These are phyloP conservation scores for Fusarium kyushuense DNA, from an alignment of 2,329 filamentous ascomycete genomes.

Conservation along the genomic window DNA sequence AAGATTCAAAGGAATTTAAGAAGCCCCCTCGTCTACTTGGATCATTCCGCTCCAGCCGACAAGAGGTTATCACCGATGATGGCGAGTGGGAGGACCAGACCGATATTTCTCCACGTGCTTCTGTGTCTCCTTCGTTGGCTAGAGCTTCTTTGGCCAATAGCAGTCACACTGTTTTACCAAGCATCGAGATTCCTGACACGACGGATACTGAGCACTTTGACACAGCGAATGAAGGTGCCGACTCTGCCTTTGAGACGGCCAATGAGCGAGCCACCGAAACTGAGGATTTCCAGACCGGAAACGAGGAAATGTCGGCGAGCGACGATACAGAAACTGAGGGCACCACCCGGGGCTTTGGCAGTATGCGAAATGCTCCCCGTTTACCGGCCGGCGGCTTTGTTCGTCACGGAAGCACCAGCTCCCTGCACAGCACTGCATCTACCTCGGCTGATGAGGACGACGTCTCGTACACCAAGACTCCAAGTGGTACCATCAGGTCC, in stretches of 20 bases:
- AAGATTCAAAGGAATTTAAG: conserved; percentile 77
- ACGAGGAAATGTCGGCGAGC: conserved; percentile 79
- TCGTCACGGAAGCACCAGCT: conserved; percentile 68
- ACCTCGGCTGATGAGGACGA: conserved; percentile 83
- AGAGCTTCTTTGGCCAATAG: conserved; percentile 41
- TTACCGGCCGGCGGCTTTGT: conserved; percentile 53
- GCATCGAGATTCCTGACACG: conserved; percentile 28
- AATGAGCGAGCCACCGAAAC: conserved; percentile 89
- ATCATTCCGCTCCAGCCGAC: conserved; percentile 76
- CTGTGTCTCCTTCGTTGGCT: conserved; percentile 35
- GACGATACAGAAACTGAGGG: conserved; percentile 94
- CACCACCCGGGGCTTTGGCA: conserved; percentile 59
- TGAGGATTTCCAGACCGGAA: conserved; percentile 94
- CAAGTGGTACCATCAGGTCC: conserved; percentile 67
- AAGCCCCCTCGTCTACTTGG: conserved; percentile 85
- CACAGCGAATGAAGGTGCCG: conserved; percentile 81
- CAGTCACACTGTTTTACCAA: conserved; percentile 37
- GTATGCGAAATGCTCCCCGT: conserved; percentile 57
- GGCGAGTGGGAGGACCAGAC: conserved; percentile 89
- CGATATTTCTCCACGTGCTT: conserved; percentile 46
- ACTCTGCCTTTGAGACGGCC: conserved; percentile 73
- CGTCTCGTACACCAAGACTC: conserved; percentile 69
- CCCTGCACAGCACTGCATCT: conserved; percentile 89
- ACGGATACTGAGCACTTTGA: conserved; percentile 78
- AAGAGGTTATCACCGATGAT: conserved; percentile 84